A percentile compares a stretch with the other conserved stretches of the same genome.
Conservation (phyloP, 2,329 filamentous ascomycete species). For the Metarhizium album region DNA sequence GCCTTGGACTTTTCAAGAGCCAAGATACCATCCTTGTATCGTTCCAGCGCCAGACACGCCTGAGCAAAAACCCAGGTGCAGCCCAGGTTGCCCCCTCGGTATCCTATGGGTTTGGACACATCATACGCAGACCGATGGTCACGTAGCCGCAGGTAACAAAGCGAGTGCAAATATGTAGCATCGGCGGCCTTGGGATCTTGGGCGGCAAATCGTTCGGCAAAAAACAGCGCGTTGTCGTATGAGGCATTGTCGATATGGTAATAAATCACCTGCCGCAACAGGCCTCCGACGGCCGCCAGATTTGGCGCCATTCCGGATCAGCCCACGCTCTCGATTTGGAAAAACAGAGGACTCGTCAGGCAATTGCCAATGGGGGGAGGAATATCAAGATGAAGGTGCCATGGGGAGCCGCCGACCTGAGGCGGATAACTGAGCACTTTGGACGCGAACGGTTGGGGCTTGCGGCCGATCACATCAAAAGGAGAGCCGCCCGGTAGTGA, state of each 20-base stretch:
- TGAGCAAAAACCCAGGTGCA: slow-evolving; percentile 90
- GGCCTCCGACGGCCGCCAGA: slow-evolving; percentile 35
- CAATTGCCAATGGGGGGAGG: not conserved
- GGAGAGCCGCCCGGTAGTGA: no score
- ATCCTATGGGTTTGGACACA: slow-evolving; percentile 59
- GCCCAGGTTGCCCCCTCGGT: slow-evolving; percentile 65
- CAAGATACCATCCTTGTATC: slow-evolving; percentile 68
- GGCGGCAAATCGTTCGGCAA: slow-evolving; percentile 75
- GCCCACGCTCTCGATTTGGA: slow-evolving; percentile 1
- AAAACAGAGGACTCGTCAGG: not conserved
- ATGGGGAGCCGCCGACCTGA: not conserved
- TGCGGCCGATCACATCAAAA: not conserved
- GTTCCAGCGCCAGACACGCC: slow-evolving; percentile 69
- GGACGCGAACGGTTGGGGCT: not conserved
- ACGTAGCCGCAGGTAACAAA: slow-evolving; percentile 74
- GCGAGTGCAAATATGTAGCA: slow-evolving; percentile 69
- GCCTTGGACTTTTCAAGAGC: slow-evolving; percentile 72
- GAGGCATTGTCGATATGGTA: slow-evolving; percentile 83
- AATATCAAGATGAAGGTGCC: slow-evolving; percentile 4
- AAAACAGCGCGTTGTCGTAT: slow-evolving; percentile 84
- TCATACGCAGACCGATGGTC: slow-evolving; percentile 82
- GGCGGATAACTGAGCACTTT: not conserved
- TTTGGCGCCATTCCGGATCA: slow-evolving; percentile 40
- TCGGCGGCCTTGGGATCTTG: slow-evolving; percentile 76
- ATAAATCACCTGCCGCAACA: slow-evolving; percentile 49